These are phyloP conservation scores for Moricandia arvensis DNA, from an alignment of 345 rosid genomes.

Conservation along the genomic window DNA sequence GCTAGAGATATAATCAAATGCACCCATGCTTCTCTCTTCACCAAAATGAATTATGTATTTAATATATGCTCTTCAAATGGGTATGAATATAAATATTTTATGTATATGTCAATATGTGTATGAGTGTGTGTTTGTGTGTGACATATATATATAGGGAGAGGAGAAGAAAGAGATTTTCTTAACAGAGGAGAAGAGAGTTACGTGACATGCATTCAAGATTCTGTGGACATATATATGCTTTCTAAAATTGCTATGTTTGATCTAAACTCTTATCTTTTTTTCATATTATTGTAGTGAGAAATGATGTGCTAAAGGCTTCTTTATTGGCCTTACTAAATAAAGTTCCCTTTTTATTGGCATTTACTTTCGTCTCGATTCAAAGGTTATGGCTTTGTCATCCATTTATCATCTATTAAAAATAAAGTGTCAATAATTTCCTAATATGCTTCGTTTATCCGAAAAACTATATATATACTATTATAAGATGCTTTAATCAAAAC, in stretches of 20 bases:
- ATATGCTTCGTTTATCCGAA: slow-evolving; percentile 15
- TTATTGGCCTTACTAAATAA: neutral
- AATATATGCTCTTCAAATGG: slow-evolving; percentile 16
- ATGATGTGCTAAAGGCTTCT: slow-evolving; percentile 3
- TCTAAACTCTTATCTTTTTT: too few relatives aligned
- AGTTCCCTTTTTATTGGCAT: slow-evolving; percentile 19
- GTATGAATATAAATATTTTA: neutral
- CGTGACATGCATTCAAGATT: slow-evolving; percentile 40
- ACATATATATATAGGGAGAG: slow-evolving; percentile 22
- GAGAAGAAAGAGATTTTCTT: slow-evolving; percentile 25
- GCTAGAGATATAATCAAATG: slow-evolving; percentile 79
- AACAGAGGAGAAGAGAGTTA: slow-evolving; percentile 41
- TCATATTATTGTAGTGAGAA: neutral
- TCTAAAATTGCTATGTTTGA: neutral
- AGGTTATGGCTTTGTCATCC: slow-evolving; percentile 25
- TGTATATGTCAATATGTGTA: neutral
- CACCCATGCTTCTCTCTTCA: slow-evolving; percentile 58
- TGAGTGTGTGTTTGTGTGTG: neutral
- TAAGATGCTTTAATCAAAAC: slow-evolving; percentile 14
- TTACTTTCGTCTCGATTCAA: slow-evolving; percentile 36
- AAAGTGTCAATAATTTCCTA: slow-evolving; percentile 27
- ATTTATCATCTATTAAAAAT: neutral
- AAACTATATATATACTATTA: slow-evolving; percentile 7
- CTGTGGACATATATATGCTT: slow-evolving; percentile 22
- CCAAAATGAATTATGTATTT: neutral